These are phyloP conservation scores for Phaeosphaeriaceae sp. DNA, from an alignment of 2,329 filamentous ascomycete genomes.

Conservation along the genomic window DNA sequence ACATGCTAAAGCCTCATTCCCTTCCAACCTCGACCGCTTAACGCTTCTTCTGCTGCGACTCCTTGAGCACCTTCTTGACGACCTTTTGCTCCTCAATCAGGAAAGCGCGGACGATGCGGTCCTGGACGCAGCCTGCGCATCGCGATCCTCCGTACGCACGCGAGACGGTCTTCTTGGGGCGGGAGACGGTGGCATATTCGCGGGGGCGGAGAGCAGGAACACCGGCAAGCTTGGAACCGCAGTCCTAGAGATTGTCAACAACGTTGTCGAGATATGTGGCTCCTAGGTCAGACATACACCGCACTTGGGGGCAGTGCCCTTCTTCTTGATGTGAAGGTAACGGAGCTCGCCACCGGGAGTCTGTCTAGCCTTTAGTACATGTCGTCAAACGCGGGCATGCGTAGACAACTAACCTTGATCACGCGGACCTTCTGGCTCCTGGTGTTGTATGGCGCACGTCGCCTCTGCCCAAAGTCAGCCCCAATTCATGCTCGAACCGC, in stretches of 20 bases:
- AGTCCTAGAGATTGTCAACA: slow-evolving; percentile 72
- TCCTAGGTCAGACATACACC: slow-evolving; percentile 41
- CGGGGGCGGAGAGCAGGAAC: slow-evolving; percentile 97
- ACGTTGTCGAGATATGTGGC: not conserved
- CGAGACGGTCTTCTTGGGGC: slow-evolving; percentile 99
- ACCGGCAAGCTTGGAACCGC: slow-evolving; percentile 94
- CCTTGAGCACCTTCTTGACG: slow-evolving; percentile 99
- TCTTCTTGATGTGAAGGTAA: slow-evolving; percentile 99
- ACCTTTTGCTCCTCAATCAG: slow-evolving; percentile 99
- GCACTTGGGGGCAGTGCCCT: slow-evolving; percentile 96
- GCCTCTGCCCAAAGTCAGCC: slow-evolving; percentile 56
- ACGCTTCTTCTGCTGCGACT: slow-evolving; percentile 81
- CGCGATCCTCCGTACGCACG: slow-evolving; percentile 96
- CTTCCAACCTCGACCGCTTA: slow-evolving; percentile 40
- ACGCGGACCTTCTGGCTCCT: slow-evolving; percentile 91
- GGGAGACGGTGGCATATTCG: slow-evolving; percentile 96
- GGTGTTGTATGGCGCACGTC: slow-evolving; percentile 85
- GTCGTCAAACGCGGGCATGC: not conserved
- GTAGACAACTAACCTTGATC: slow-evolving; percentile 33
- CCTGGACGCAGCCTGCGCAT: slow-evolving; percentile 98
- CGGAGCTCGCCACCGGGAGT: slow-evolving; percentile 95
- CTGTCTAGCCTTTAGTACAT: slow-evolving; percentile 59
- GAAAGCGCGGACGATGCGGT: slow-evolving; percentile 97
- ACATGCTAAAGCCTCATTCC: slow-evolving; percentile 39
- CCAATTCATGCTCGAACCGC: slow-evolving; percentile 4